Conservation (phyloP, 106 monocot genomes). For the Phalaenopsis equestris region DNA sequence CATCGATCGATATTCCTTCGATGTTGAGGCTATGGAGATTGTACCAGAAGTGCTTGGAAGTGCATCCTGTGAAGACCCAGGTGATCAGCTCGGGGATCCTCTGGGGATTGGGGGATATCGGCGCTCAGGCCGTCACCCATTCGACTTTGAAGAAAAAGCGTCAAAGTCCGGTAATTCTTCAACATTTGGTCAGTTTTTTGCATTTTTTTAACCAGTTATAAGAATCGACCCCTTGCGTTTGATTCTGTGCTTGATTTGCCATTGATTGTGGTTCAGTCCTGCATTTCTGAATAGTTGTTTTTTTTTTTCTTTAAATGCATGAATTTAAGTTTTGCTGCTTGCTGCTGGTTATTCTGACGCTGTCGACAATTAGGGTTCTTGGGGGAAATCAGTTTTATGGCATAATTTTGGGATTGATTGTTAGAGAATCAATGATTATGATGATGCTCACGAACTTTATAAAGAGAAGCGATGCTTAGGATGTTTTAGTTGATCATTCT, state of each 20-base stretch:
- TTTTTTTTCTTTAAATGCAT: not conserved
- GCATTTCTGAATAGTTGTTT: not conserved
- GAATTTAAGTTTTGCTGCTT: not conserved
- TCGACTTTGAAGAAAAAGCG: constrained; percentile 13
- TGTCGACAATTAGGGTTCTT: not conserved
- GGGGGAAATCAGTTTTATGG: not conserved
- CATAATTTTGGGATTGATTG: not conserved
- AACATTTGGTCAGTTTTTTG: not conserved
- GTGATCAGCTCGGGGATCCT: constrained; percentile 83
- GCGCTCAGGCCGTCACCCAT: constrained; percentile 84
- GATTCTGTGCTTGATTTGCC: not conserved
- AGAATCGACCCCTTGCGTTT: not conserved
- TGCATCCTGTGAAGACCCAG: constrained; percentile 93
- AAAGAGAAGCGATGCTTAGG: no score
- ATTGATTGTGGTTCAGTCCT: not conserved
- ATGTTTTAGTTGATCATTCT: no score
- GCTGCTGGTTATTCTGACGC: not conserved
- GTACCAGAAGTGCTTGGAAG: constrained; percentile 70
- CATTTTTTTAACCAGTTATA: not conserved
- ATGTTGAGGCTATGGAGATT: constrained; percentile 82
- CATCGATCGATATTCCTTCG: not conserved
- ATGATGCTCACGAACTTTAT: no score
- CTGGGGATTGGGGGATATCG: constrained; percentile 88
- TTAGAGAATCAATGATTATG: not conserved
- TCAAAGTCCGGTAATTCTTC: constrained; percentile 9